Evolutionary conservation across 495 filamentous ascomycete species (phyloP).

Genomic region (Penicillium cinerascens): DNA sequence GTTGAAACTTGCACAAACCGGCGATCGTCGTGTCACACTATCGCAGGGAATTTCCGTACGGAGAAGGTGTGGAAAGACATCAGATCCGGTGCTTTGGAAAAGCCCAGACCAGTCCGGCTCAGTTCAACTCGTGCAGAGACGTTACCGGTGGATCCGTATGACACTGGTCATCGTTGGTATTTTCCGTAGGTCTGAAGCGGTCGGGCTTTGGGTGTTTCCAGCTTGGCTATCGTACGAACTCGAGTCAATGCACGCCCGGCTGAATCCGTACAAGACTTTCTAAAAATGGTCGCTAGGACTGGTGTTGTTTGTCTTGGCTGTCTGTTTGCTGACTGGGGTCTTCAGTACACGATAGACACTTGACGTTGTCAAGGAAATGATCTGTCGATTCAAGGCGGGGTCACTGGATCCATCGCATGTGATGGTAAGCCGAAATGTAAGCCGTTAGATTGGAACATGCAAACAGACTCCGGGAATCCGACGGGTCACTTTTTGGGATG

Average conservation of each 20-base stretch:
- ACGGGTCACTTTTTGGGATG: neutral
- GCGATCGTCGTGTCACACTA: neutral
- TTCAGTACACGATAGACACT: neutral
- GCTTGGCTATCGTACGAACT: no score
- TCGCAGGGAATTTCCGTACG: neutral
- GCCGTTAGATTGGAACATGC: neutral
- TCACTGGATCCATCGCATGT: neutral
- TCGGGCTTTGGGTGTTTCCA: no score
- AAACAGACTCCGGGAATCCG: neutral
- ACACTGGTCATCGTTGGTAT: neutral
- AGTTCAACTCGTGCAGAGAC: neutral
- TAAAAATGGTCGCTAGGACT: no score
- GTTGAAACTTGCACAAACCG: neutral
- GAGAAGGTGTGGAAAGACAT: neutral
- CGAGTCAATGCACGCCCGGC: no score
- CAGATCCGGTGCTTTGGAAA: neutral
- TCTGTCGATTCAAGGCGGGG: neutral
- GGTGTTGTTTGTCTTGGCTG: neutral
- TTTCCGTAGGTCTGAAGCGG: neutral
- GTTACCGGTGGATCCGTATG: neutral
- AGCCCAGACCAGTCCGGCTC: neutral
- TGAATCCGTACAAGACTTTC: no score
- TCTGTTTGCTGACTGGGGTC: neutral
- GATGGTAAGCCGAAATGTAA: neutral
- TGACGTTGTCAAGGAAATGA: neutral